Base-by-base conservation (phyloP, 805 yeast species). In the Schwanniomyces sp. region DNA sequence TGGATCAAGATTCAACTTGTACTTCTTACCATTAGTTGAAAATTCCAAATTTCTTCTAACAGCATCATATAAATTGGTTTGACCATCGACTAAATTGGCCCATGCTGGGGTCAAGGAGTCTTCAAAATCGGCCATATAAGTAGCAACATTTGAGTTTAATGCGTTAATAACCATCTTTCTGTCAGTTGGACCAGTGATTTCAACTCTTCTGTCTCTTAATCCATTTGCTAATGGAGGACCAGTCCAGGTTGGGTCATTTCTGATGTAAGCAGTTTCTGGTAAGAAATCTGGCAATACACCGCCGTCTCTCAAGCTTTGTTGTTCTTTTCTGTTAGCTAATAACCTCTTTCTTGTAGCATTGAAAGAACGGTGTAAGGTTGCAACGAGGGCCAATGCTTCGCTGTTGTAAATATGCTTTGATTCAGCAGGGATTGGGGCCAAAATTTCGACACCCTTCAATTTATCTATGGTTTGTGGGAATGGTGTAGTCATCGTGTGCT, bases 81-180 rank as follows among this genome's bases (percentile, higher is more conserved):
- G 94, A 45, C 94, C 95, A 59, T 85, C 88, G 46, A 86, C 79
- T 74, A 86, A 77, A 67, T 86, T 87, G 52, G 70, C 68, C 94
- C 94, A 87, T 25, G 95, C 86, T 57, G 95, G 95, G 16, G 92
- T 82, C 57, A 87, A 81, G 14, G 91, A 85, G 66, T 87, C 94
- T 67, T 87, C 95, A 59, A 87, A 85, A 72, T 87, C 95, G 38
- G 90, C 84, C 94, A 87, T 87, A 64, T 87, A 87, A 27, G 94
- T 86, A 52, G 86, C 86, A 39, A 87, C 94, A 46, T 79, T 76
- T 0, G 91, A 83, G 68, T 87, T 87, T 63, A 87, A 76, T 2
- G 92, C 94, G 61, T 86, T 87, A 60, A 87, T 82, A 53, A 87
- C 81, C 95, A 87, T 87, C 58, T 87, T 85, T 54, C 92, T 79